Percentiles rank a stretch among this genome's conserved stretches.
These are phyloP conservation scores for Pelargonium nanum DNA, from an alignment of 345 rosid genomes.

Conservation along the genomic window DNA sequence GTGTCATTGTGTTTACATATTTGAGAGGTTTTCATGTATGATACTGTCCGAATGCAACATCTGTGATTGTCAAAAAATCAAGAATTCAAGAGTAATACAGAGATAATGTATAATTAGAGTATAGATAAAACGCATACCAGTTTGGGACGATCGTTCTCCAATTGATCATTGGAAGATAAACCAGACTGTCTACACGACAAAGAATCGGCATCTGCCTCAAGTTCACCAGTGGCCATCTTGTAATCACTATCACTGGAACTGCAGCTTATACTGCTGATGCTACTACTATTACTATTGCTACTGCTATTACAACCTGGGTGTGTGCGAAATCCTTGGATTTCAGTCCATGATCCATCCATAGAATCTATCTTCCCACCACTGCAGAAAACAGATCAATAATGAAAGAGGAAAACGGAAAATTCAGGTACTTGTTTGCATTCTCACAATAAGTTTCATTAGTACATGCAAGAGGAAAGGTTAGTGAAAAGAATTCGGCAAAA, in stretches of 20 bases:
- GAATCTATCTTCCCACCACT: conserved; percentile 65
- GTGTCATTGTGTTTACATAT: neutral
- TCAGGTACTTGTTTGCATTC: conserved; percentile 5
- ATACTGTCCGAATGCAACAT: neutral
- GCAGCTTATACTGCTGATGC: conserved; percentile 82
- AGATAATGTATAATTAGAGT: neutral
- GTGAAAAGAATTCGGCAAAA: no score
- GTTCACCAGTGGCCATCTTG: conserved; percentile 67
- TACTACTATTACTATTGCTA: conserved; percentile 88
- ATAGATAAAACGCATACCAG: conserved; percentile 37
- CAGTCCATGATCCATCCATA: conserved; percentile 53
- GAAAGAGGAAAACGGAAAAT: conserved; percentile 4
- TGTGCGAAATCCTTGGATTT: conserved; percentile 43
- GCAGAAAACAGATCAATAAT: conserved; percentile 20
- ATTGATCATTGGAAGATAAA: conserved; percentile 58
- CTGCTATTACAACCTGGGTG: conserved; percentile 71
- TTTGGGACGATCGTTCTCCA: conserved; percentile 60
- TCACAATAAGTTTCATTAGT: neutral
- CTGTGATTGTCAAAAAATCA: neutral
- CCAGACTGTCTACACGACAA: conserved; percentile 83
- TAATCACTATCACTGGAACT: conserved; percentile 84
- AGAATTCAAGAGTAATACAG: neutral
- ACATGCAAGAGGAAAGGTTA: neutral
- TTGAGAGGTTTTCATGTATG: neutral
- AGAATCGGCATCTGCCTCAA: conserved; percentile 99